Evolutionary conservation across 768 basidiomycete genomes (phyloP).

Genomic region (Lentinula edodes): DNA sequence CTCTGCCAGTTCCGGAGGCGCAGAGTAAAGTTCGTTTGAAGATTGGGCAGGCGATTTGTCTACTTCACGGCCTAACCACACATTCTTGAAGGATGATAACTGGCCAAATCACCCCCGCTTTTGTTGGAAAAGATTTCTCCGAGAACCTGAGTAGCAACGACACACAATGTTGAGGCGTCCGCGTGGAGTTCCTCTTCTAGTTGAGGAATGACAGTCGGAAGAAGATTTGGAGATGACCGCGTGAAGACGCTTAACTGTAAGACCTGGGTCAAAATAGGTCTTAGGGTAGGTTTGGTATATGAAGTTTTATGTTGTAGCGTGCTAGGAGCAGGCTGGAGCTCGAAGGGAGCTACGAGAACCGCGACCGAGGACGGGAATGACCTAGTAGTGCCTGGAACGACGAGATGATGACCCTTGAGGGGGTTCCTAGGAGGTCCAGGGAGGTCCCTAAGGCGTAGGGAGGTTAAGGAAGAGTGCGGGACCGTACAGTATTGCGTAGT

Average conservation of each 20-base stretch:
- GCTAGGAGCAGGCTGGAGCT: no score
- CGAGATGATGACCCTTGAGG: no score
- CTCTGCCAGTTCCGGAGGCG: conserved; percentile 65
- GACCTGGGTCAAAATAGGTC: no score
- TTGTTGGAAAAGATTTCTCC: conserved; percentile 89
- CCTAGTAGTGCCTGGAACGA: no score
- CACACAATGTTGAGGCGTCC: conserved; percentile 59
- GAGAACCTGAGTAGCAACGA: conserved; percentile 79
- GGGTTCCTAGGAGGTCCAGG: no score
- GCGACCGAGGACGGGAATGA: no score
- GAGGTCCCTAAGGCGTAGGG: no score
- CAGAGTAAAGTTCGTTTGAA: conserved; percentile 51
- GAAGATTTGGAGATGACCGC: conserved; percentile 69
- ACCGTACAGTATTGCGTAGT: no score
- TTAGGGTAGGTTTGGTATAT: no score
- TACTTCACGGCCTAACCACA: conserved; percentile 83
- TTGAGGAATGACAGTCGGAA: conserved; percentile 89
- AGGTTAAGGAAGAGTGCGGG: no score
- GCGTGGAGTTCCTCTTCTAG: conserved; percentile 86
- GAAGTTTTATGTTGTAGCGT: no score
- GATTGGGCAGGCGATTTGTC: conserved; percentile 69
- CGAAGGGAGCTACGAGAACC: no score
- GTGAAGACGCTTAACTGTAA: conserved; percentile 80
- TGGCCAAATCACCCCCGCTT: conserved; percentile 65
- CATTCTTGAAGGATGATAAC: conserved; percentile 73